Evolutionary conservation across 2,329 filamentous ascomycete species (phyloP).

Genomic region (Beauveria bassiana): DNA sequence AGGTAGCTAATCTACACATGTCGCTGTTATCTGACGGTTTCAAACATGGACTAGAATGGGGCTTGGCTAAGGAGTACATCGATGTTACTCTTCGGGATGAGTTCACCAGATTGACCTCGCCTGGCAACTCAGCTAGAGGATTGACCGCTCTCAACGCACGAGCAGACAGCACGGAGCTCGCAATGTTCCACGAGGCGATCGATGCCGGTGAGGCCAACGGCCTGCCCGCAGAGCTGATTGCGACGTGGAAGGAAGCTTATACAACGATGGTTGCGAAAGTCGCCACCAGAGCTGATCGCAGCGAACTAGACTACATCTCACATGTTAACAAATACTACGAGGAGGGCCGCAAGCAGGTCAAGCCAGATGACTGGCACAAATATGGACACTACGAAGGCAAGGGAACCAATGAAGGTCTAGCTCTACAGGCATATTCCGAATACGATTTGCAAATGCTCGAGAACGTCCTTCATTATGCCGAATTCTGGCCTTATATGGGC

Average conservation of each 20-base stretch:
- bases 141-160: neutral
- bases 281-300: neutral
- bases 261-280: neutral
- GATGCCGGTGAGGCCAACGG: neutral
- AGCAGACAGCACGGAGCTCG: neutral
- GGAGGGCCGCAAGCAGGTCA: neutral
- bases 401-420: neutral
- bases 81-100: neutral
- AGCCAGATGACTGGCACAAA: neutral
- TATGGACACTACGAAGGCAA: neutral
- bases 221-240: neutral
- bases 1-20: neutral
- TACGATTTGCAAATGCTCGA: neutral
- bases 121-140: neutral
- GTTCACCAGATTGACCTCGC: neutral
- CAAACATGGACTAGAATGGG: neutral
- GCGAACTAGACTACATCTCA: neutral
- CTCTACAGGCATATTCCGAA: neutral
- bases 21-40: neutral
- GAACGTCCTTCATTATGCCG: neutral
- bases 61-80: neutral
- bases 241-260: neutral
- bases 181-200: neutral
- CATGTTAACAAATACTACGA: neutral
- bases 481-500: neutral